Conservation (phyloP, 345 rosid genomes). For the Bruguiera sexangula region DNA sequence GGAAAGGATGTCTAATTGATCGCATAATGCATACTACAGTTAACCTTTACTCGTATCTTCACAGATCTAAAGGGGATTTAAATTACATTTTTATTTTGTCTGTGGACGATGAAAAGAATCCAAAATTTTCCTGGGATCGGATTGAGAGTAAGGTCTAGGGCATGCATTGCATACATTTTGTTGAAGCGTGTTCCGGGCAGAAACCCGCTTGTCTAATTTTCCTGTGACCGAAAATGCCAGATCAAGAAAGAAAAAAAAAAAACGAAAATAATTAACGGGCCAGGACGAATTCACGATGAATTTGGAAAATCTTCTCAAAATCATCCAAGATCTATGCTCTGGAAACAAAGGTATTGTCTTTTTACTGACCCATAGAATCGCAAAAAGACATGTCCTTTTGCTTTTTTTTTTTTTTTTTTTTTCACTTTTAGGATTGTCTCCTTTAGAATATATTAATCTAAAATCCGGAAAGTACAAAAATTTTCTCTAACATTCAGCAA, state of each 20-base stretch:
- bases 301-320: slow-evolving; percentile 34
- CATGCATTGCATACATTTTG: too few relatives aligned
- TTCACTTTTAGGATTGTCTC: slow-evolving; percentile 35
- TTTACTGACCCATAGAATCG: slow-evolving; percentile 26
- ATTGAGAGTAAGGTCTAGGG: too few relatives aligned
- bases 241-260: not conserved
- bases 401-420: slow-evolving; percentile 13
- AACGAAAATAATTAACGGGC: not conserved
- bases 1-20: too few relatives aligned
- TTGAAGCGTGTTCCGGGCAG: too few relatives aligned
- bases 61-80: too few relatives aligned
- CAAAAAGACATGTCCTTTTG: slow-evolving; percentile 32
- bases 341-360: slow-evolving; percentile 16
- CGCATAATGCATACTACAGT: too few relatives aligned
- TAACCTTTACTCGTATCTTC: too few relatives aligned
- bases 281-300: slow-evolving; percentile 18
- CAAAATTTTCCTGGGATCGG: too few relatives aligned
- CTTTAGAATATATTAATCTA: slow-evolving; percentile 5
- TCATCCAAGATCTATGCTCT: slow-evolving; percentile 24
- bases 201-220: not conserved
- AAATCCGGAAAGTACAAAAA: slow-evolving; percentile 20
- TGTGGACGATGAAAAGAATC: too few relatives aligned
- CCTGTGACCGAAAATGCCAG: not conserved
- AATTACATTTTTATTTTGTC: too few relatives aligned
- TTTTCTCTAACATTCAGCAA: slow-evolving; percentile 22